These are phyloP conservation scores for Suhomyces prunicola DNA, from an alignment of 805 yeast genomes.

Conservation along the genomic window DNA sequence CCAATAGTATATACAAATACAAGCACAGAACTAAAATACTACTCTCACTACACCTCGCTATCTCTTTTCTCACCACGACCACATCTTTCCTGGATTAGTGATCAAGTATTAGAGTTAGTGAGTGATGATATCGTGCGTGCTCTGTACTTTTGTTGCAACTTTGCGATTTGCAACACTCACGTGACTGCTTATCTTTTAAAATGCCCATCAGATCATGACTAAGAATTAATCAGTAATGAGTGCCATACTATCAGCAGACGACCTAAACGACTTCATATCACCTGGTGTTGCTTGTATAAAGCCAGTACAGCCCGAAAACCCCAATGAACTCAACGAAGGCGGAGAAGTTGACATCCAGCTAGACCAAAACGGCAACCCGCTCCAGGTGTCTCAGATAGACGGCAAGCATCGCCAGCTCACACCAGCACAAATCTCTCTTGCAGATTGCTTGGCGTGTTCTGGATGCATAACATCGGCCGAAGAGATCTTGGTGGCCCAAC, in stretches of 20 bases:
- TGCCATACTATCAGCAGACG: constrained; percentile 83
- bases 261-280: constrained; percentile 87
- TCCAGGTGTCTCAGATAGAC: constrained; percentile 66
- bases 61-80: too few relatives aligned
- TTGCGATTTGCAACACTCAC: neutral
- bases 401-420: constrained; percentile 51
- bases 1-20: too few relatives aligned
- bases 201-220: neutral
- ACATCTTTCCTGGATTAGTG: too few relatives aligned
- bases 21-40: too few relatives aligned
- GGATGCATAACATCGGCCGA: constrained; percentile 99
- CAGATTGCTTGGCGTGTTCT: constrained; percentile 94
- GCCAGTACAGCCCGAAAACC: constrained; percentile 50
- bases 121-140: too few relatives aligned
- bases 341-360: constrained; percentile 55
- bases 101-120: too few relatives aligned
- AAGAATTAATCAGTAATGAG: constrained; percentile 52
- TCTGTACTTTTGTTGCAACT: neutral
- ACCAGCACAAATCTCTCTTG: constrained; percentile 83
- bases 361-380: constrained; percentile 55
- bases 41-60: too few relatives aligned
- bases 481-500: constrained; percentile 86
- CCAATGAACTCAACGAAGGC: constrained; percentile 19
- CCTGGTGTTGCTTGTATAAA: constrained; percentile 95
- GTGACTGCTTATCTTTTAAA: neutral